Conservation (phyloP, 148 eudicot species). For the Gaultheria prostrata region DNA sequence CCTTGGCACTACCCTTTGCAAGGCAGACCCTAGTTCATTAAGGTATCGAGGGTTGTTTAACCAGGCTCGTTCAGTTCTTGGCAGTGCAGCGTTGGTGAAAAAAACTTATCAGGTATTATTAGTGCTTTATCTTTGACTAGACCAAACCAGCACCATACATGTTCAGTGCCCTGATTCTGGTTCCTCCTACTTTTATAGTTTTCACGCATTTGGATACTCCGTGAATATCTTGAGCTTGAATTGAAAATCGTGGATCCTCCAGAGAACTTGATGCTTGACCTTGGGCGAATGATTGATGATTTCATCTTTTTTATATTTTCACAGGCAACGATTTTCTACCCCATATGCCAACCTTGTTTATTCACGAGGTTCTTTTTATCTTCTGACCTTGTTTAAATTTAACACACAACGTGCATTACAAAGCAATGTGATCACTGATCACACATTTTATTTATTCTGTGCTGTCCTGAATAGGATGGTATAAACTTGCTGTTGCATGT, state of each 20-base stretch:
- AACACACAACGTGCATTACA: background rate
- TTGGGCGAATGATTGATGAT: slow-evolving; percentile 45
- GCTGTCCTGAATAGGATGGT: slow-evolving; percentile 26
- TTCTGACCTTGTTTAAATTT: background rate
- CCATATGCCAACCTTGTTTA: slow-evolving; percentile 40
- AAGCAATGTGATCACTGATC: background rate
- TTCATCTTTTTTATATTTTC: slow-evolving; percentile 56
- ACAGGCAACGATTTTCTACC: slow-evolving; percentile 57
- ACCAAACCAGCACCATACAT: background rate
- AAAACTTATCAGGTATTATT: slow-evolving; percentile 25
- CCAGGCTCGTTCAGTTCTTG: background rate
- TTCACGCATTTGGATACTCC: slow-evolving; percentile 41
- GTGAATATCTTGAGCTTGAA: slow-evolving; percentile 49
- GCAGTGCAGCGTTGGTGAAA: background rate
- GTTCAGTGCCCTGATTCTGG: background rate
- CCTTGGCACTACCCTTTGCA: too few relatives aligned
- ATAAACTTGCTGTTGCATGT: slow-evolving; percentile 41
- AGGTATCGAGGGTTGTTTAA: background rate
- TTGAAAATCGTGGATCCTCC: slow-evolving; percentile 27
- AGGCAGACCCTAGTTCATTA: too few relatives aligned
- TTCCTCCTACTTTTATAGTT: slow-evolving; percentile 31
- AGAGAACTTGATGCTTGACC: slow-evolving; percentile 24
- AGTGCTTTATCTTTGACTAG: background rate
- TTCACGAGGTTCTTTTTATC: slow-evolving; percentile 45
- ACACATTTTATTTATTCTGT: background rate